Base-by-base conservation (phyloP, 1,284 basidiomycete species). In the Omphalotus olearius region DNA sequence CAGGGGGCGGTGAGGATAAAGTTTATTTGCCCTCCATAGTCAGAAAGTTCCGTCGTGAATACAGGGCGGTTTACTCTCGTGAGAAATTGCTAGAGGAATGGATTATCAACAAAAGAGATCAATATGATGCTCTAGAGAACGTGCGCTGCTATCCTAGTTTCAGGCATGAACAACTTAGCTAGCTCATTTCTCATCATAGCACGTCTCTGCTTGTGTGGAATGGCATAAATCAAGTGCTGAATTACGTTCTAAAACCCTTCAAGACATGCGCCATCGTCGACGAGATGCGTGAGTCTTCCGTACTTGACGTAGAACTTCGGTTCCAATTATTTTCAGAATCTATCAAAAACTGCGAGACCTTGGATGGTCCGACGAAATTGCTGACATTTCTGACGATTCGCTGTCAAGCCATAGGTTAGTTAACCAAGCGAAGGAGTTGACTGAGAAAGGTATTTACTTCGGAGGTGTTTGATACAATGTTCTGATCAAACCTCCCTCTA, bases 1-100 rank as follows among this genome's bases (percentile, higher is more conserved):
- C 20, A 52, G 51, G 51, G 51, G 28, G 37, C n/a, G 45, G 45
- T 30, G 51, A 52, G 35, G 51, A 52, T 40, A 52, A 47, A 16
- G 51, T 47, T 1, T 47, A 47, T 23, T 51, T 47, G 11, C 53
- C 53, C 14, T 45, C 53, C 7, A 40, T 25, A 11, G 20, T 54
- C 16, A 38, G 33, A 20, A 30, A 16, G 20, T 39, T 54, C 7
- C 40, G 49, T n/a, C 44, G 39, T 14, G 44, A 51, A 41, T 54
- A 50, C 41, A 45, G 44, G 40, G 16, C 10, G 14, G 45, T 54
- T 1, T 40, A 45, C 16, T 42, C 38, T 18, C 39, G 41, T 13
- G 44, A 45, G 13, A 4, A 25, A 10, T 6, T n/a, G 13, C 30
- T 50, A n/a, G 48, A 54, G 13, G 48, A 40, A 25, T 54, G 53